These are phyloP conservation scores for Arthrobotrys conoides DNA, from an alignment of 2,329 filamentous ascomycete species.

Conservation along the genomic window DNA sequence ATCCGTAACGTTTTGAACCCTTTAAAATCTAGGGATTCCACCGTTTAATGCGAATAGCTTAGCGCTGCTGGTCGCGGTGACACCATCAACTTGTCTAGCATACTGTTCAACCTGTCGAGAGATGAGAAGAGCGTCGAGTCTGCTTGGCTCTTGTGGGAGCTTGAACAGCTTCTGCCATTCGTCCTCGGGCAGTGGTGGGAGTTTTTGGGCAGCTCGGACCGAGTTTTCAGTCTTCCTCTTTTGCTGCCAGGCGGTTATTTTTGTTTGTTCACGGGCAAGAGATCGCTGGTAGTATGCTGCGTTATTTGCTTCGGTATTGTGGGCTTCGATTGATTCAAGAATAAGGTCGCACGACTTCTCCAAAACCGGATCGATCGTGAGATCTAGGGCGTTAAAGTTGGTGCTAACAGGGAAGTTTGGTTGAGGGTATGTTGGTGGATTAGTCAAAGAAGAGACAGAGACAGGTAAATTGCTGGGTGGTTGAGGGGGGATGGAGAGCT, in stretches of 20 bases:
- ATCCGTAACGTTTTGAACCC: slow-evolving; percentile 19
- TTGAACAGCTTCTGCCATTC: slow-evolving; percentile 99
- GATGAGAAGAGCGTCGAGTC: slow-evolving; percentile 93
- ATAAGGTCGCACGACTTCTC: slow-evolving; percentile 98
- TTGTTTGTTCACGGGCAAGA: slow-evolving; percentile 91
- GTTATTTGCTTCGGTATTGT: slow-evolving; percentile 99
- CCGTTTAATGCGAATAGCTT: slow-evolving; percentile 98
- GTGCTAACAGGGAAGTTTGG: slow-evolving; percentile 79
- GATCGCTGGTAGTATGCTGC: slow-evolving; percentile 97
- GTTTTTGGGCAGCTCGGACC: slow-evolving; percentile 85
- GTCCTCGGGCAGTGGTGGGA: slow-evolving; percentile 89
- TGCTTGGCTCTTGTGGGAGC: slow-evolving; percentile 92
- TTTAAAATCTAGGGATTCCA: slow-evolving; percentile 63
- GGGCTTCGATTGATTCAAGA: slow-evolving; percentile 94
- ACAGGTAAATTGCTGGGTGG: slow-evolving; percentile 73
- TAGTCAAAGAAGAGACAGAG: slow-evolving; percentile 49
- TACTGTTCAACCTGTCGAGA: slow-evolving; percentile 98
- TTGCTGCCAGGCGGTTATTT: slow-evolving; percentile 95
- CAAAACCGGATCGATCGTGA: slow-evolving; percentile 96
- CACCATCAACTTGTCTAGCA: slow-evolving; percentile 95
- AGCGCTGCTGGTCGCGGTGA: slow-evolving; percentile 88
- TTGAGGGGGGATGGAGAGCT: slow-evolving; percentile 84
- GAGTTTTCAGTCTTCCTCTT: slow-evolving; percentile 98
- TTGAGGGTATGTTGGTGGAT: slow-evolving; percentile 68
- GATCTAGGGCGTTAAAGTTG: slow-evolving; percentile 89